phyloP scores from a whole-genome alignment of 2,329 filamentous ascomycete genomes.

The Xylaria digitata region DNA sequence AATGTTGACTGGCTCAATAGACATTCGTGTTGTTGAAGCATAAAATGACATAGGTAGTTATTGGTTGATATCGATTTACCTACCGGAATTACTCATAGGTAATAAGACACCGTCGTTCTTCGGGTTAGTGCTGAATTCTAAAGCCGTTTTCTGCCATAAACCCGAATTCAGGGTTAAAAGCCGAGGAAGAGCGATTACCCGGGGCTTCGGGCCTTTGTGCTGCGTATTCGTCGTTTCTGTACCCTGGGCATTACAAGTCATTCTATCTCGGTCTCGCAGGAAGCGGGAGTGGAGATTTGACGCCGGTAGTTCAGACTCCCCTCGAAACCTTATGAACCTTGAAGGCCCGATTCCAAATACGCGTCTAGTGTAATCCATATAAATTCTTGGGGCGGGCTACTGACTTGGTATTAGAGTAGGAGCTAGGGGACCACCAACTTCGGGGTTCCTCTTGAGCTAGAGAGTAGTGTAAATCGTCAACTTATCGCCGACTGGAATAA shows the following conservation, averaged over 20 bases:
- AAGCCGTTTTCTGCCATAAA: slow-evolving; percentile 13
- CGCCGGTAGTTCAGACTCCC: slow-evolving; percentile 31
- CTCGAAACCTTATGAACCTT: slow-evolving; percentile 6
- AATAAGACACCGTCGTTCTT: not conserved
- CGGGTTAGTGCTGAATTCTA: slow-evolving; percentile 1
- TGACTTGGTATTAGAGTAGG: not conserved
- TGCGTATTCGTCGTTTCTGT: slow-evolving; percentile 19
- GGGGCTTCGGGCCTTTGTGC: slow-evolving; percentile 20
- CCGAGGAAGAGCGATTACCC: not conserved
- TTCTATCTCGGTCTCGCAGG: slow-evolving; percentile 14
- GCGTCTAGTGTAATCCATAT: not conserved
- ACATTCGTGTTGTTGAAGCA: not conserved
- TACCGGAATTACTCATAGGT: not conserved
- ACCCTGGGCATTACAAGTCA: not conserved
- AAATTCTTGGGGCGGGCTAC: not conserved
- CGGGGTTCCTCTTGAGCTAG: not conserved
- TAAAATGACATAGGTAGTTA: not conserved
- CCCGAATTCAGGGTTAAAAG: not conserved
- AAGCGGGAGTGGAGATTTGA: slow-evolving; percentile 26
- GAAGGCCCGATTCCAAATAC: slow-evolving; percentile 27
- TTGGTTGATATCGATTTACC: not conserved
- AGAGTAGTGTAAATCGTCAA: not conserved
- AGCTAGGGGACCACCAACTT: not conserved
- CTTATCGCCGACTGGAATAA: slow-evolving; percentile 2
- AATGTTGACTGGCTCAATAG: not conserved